phyloP scores from a whole-genome alignment of 1,284 basidiomycete species.

The Neotropicomus parvogracilis region DNA sequence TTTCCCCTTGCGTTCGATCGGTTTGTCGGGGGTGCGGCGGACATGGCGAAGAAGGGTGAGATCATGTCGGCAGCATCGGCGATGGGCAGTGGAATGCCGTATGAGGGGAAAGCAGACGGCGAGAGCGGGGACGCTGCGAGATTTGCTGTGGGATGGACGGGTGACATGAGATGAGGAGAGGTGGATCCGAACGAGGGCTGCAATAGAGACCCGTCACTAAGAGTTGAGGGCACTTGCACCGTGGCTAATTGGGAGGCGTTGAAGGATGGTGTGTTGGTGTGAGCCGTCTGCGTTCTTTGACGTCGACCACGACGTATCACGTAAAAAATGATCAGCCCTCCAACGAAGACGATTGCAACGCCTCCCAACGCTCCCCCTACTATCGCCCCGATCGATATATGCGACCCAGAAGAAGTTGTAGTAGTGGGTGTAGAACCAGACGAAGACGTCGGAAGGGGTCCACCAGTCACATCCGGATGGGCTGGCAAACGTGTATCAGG shows the following conservation, averaged over 20 bases:
- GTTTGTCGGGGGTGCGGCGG: slow-evolving; percentile 4
- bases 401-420: slow-evolving; percentile 10
- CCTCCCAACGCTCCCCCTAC: slow-evolving; percentile 24
- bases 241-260: neutral
- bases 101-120: neutral
- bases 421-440: slow-evolving; percentile 1
- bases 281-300: neutral
- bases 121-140: neutral
- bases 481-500: neutral
- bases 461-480: slow-evolving; percentile 17
- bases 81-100: neutral
- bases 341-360: slow-evolving; percentile 11
- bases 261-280: neutral
- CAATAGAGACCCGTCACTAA: neutral
- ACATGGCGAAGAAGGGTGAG: slow-evolving; percentile 21
- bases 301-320: slow-evolving; percentile 14
- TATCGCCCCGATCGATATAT: slow-evolving; percentile 11
- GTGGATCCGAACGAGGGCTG: neutral
- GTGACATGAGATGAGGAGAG: slow-evolving; percentile 2
- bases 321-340: slow-evolving; percentile 15
- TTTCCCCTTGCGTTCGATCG: neutral
- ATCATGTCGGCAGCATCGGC: slow-evolving; percentile 23
- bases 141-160: slow-evolving; percentile 15
- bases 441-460: slow-evolving; percentile 13
- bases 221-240: neutral